Evolutionary conservation across 192 early-diverging fungal species (phyloP), one percentile per base, ranked within the genome.

Genomic region (Podila epicladia): DNA sequence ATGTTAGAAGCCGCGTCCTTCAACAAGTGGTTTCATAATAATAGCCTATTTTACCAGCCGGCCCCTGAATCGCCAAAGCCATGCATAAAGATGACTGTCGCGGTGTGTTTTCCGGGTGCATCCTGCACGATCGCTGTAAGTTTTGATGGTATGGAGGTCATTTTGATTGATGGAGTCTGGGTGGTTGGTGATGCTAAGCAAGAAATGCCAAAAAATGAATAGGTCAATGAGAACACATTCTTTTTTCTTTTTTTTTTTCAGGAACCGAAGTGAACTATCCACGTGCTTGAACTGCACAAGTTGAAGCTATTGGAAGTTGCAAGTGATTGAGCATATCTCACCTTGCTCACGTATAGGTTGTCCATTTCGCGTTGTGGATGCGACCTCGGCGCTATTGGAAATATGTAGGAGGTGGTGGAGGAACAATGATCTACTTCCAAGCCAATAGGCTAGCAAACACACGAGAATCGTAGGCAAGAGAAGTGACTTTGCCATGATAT

Each of bases 11-110:
- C 32, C 22, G 29, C 15, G 22, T 13, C 26, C 20, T 50, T 8
- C 60, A 12, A 32, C 11, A 29, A 33, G 20, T 6, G n/a, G 57
- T 45, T 31, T 35, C 37, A 13, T 9, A 49, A 59, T 62, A 8
- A 31, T 32, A 9, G 12, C 20, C 0, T 32, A 29, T 20, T 37
- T 62, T 69, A 63, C 92, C 93, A 91, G 22, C 90, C 90, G 28
- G 77, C 62, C 11, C 90, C 90, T 62, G 78, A 82, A 68, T 92
- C 90, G n/a, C 90, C 90, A 55, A 92, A 69, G 5, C 90, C 90
- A 75, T 89, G 90, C 26, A 89, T 31, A 58, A 88, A 84, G 33
- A 91, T 67, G 0, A 91, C 84, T 11, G 89, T 89, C 9, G 89
- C 90, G 11, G 89, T 87, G 59, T 91, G 90, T 20, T 77, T 74